Evolutionary conservation across 2,329 filamentous ascomycete genomes (phyloP), one percentile per base, ranked within the genome.

Genomic region (Harringtonia lauricola): DNA sequence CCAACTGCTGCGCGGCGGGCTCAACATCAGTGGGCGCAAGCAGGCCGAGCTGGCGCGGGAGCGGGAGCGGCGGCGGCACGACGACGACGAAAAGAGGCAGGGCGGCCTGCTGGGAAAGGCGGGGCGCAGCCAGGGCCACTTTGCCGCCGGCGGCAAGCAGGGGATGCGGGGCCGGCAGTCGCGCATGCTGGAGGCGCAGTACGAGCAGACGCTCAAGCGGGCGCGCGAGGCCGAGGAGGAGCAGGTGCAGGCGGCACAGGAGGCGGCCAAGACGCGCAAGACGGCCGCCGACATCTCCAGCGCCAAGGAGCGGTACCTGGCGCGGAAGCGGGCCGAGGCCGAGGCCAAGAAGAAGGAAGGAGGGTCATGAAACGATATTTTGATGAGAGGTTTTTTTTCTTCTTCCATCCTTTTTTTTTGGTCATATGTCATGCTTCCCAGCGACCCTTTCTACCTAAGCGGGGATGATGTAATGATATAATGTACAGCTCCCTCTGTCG

Each of bases 251-350:
- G 69, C 71, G 57, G 56, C 81, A 18, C 80, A 86, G 61, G 71
- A 78, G 45, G 74, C 75, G 15, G 67, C 76, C 30, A 92, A 90
- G 72, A 84, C 80, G 52, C 73, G 77, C 54, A 92, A 92, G 72
- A 90, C 85, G 1, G 77, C 80, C 39, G 66, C 69, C 17, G 85
- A 90, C 41, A 83, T 90, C 49, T 81, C 75, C 55, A 83, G 82
- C 55, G 86, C 86, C 1, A 85, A 79, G 60, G 86, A 89, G 63
- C 70, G 86, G 52, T 92, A 89, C 60, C 66, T 92, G 43, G 82
- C 83, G 44, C 71, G 86, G 57, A 90, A 89, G 65, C 71, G 68
- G 54, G 83, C 84, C 46, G 82, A 80, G 1, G 84, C 83, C 48
- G 81, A 83, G 56, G 80, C 72, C 12, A 79, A 79, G 61, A 76